Evolutionary conservation across 345 rosid genomes (phyloP), one percentile per base, ranked within the genome.

Genomic region (Passiflora organensis): DNA sequence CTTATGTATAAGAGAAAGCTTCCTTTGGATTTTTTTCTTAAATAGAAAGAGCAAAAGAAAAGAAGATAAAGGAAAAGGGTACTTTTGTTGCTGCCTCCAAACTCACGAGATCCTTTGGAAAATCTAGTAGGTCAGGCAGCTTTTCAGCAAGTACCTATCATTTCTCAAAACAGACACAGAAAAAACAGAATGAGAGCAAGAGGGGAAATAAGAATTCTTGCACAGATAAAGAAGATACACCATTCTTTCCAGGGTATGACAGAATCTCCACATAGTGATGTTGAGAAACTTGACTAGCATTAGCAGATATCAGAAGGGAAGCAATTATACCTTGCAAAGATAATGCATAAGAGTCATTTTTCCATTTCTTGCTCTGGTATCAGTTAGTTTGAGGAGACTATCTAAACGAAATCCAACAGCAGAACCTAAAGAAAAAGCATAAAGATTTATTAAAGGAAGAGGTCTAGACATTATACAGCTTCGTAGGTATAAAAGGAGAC

Each of bases 341-440:
- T 87, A 87, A 64, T 87, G 96, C 96, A 87, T 87, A 60, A 85
- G 89, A 62, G 96, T 84, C 84, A 84, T 84, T 82, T 82, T 87
- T 79, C 72, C 84, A 67, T 84, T 78, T 53, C 70, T 72, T 24
- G 89, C 79, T 77, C 96, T 71, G 64, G 93, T 87, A 68, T 87
- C 96, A 58, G 84, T 77, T 70, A 87, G 96, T 76, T 84, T 87
- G 60, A 84, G 84, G 68, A 87, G 96, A 78, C 96, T 87, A 62
- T 87, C 96, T 66, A 87, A 58, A 48, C 96, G 87, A 82, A 87
- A 87, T 56, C 91, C 96, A 47, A 87, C 66, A 57, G 96, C 96
- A 62, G 96, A 77, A 76, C 95, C 95, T 87, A 67, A 60, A 48
- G 72, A 41, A 60, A 43, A 36, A 23, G 38, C 51, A 52, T 37